A percentile compares a stretch with the other conserved stretches of the same genome.
These are phyloP conservation scores for Salvia sclarea DNA, from an alignment of 305 asterid species.

Conservation along the genomic window DNA sequence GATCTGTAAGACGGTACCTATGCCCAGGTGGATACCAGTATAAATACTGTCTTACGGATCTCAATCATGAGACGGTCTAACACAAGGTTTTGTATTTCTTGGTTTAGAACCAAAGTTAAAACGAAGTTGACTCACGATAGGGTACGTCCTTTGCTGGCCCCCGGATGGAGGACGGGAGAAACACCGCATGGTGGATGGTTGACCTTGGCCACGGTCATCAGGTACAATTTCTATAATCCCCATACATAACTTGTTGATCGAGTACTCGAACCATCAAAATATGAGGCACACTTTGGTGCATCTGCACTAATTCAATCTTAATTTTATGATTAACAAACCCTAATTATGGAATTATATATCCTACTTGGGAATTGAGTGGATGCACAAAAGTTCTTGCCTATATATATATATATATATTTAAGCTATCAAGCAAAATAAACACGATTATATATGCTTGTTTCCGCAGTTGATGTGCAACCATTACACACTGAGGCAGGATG, in stretches of 20 bases:
- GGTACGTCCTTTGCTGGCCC: constrained; percentile 95
- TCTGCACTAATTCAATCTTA: too few species aligned
- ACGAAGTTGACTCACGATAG: constrained; percentile 38
- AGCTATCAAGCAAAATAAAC: neutral
- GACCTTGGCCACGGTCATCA: constrained; percentile 85
- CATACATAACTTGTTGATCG: neutral
- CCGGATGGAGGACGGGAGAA: constrained; percentile 67
- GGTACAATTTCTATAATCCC: constrained; percentile 44
- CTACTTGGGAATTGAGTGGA: too few species aligned
- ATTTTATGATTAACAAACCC: too few species aligned
- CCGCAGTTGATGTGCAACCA: constrained; percentile 93
- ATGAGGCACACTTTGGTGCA: too few species aligned
- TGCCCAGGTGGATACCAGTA: neutral
- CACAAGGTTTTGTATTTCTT: neutral
- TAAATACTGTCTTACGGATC: neutral
- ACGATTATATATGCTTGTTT: neutral
- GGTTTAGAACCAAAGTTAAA: constrained; percentile 13
- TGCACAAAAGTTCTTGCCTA: too few species aligned
- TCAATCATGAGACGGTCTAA: neutral
- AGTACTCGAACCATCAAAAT: too few species aligned
- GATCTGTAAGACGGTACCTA: neutral
- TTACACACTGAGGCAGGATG: constrained; percentile 94
- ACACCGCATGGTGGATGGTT: constrained; percentile 89
- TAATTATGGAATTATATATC: too few species aligned
- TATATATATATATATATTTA: neutral